Conservation (phyloP, 2,329 filamentous ascomycete genomes). For the Penicillium hordei region DNA sequence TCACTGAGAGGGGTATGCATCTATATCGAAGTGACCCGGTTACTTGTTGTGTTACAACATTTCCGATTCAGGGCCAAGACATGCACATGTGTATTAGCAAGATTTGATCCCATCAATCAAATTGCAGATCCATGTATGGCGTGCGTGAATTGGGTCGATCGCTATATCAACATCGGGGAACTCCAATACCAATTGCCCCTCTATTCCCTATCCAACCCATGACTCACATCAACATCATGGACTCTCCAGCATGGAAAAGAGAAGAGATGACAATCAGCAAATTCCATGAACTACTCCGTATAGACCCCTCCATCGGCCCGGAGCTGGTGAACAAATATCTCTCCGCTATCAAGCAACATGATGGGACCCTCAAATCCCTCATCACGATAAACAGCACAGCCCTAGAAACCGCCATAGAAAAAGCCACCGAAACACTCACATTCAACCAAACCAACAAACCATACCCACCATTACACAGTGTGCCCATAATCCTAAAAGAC, state of each 20-base stretch:
- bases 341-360: constrained; percentile 57
- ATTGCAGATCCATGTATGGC: not conserved
- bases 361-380: constrained; percentile 59
- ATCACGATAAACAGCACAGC: constrained; percentile 53
- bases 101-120: not conserved
- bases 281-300: constrained; percentile 57
- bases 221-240: not conserved
- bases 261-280: constrained; percentile 59
- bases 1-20: not conserved
- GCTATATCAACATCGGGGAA: not conserved
- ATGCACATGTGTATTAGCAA: not conserved
- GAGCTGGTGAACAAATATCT: constrained; percentile 57
- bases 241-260: constrained; percentile 47
- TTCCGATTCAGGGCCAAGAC: not conserved
- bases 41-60: not conserved
- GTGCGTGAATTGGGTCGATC: not conserved
- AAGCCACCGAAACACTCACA: constrained; percentile 42
- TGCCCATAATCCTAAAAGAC: constrained; percentile 64
- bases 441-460: not conserved
- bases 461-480: constrained; percentile 52
- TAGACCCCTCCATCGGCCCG: constrained; percentile 54
- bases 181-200: not conserved
- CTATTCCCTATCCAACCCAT: not conserved
- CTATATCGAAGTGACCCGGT: not conserved
- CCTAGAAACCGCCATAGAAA: constrained; percentile 49